phyloP scores from a whole-genome alignment of 768 basidiomycete genomes.

The Clavulina sp. region DNA sequence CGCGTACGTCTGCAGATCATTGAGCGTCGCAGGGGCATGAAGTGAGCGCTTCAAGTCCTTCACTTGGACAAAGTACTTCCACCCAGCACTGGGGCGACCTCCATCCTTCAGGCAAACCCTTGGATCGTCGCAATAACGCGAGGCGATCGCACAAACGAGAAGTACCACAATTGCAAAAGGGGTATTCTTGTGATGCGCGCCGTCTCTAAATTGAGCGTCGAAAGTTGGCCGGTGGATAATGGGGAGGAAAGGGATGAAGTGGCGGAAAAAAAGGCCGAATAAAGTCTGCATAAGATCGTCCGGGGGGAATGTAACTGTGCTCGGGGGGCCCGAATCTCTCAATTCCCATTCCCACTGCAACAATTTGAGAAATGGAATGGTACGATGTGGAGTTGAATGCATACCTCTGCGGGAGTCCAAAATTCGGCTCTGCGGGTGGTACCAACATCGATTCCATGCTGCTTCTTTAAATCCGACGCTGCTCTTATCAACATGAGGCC shows the following conservation, averaged over 20 bases:
- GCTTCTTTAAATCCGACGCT: conserved; percentile 42
- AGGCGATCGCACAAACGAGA: conserved; percentile 52
- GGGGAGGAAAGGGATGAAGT: conserved; percentile 40
- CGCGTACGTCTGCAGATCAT: conserved; percentile 19
- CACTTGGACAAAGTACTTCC: conserved; percentile 47
- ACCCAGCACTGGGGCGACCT: conserved; percentile 37
- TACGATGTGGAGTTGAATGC: conserved; percentile 14
- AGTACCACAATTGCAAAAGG: conserved; percentile 44
- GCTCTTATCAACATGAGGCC: conserved; percentile 32
- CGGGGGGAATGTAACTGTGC: conserved; percentile 36
- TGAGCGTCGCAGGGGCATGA: conserved; percentile 1
- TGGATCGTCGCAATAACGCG: conserved; percentile 40
- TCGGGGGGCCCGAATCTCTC: conserved; percentile 11
- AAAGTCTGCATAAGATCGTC: conserved; percentile 35
- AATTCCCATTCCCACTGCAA: conserved; percentile 21
- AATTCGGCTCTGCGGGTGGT: conserved; percentile 5
- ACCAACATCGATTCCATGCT: conserved; percentile 33
- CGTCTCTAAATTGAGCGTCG: conserved; percentile 29
- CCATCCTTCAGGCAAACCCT: conserved; percentile 28
- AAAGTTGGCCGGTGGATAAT: conserved; percentile 62
- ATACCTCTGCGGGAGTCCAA: conserved; percentile 8
- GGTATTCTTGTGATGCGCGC: conserved; percentile 31
- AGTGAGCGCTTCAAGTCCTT: conserved; percentile 41
- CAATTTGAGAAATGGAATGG: conserved; percentile 4
- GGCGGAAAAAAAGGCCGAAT: conserved; percentile 45